These are phyloP conservation scores for Paraglomus occultum DNA, from an alignment of 192 early-diverging fungal genomes.

Conservation along the genomic window DNA sequence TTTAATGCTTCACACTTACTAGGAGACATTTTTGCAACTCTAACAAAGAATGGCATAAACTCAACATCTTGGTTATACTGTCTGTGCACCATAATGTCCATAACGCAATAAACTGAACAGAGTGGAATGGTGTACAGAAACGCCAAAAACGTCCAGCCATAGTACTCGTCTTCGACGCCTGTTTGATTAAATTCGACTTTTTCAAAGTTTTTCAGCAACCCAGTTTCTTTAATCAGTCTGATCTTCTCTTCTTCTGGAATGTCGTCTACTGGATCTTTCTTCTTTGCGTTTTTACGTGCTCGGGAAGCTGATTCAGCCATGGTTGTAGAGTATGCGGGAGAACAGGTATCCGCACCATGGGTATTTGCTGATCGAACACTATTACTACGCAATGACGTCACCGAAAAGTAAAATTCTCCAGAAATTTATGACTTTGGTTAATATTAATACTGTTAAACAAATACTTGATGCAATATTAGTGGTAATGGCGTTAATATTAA, in stretches of 20 bases:
- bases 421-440: too few relatives aligned
- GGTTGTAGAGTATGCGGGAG: too few relatives aligned
- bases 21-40: conserved; percentile 15
- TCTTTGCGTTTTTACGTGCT: too few relatives aligned
- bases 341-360: too few relatives aligned
- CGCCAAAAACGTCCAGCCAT: conserved; percentile 14
- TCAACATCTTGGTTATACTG: conserved; percentile 20
- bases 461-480: too few relatives aligned
- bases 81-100: conserved; percentile 28
- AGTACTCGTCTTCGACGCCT: not conserved
- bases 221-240: conserved; percentile 36
- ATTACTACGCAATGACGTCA: too few relatives aligned
- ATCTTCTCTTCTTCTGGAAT: conserved; percentile 37
- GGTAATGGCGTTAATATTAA: too few relatives aligned
- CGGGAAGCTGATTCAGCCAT: too few relatives aligned
- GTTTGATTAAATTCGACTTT: conserved; percentile 12
- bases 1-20: conserved; percentile 3
- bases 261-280: conserved; percentile 16
- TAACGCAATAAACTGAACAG: conserved; percentile 26
- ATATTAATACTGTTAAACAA: too few relatives aligned
- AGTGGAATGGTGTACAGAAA: conserved; percentile 29
- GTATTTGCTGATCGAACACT: too few relatives aligned
- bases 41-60: conserved; percentile 5
- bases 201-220: conserved; percentile 34
- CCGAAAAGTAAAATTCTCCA: too few relatives aligned